Evolutionary conservation across 345 rosid genomes (phyloP), one percentile per base, ranked within the genome.

Genomic region (Cardamine resedifolia): DNA sequence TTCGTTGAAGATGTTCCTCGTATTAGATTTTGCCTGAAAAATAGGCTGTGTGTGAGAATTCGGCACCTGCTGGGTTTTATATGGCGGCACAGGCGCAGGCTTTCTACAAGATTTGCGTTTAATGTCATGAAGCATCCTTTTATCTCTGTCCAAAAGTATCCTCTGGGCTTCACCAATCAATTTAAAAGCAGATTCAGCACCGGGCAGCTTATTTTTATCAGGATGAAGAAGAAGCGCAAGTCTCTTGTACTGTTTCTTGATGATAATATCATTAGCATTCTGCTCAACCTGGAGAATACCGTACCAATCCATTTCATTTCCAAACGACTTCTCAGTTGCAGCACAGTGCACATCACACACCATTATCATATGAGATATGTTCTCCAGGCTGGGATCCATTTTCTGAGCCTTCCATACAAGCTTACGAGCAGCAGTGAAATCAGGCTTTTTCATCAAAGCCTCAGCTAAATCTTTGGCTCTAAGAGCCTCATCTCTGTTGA

Each of bases 131-230:
- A 73, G 18, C 53, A 57, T 77, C 72, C 97, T 78, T 73, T 85
- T 84, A 21, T 75, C 81, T 44, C 44, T 77, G 78, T 95, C 98
- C 77, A 86, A 82, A 62, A 95, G 99, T 33, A 87, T 81, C 71
- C 87, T 87, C 65, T 91, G 98, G 20, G 99, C 99, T 79, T 95
- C 96, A 52, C 90, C 96, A 62, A 95, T 83, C 75, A 95, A 72
- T 82, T 95, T 91, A 75, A 91, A 95, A 58, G 99, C 99, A 68
- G 94, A 77, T 73, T 95, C 99, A 3, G 98, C 96, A 56, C 99
- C 97, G 2, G 96, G 88, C 53, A 90, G 81, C 83, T 90, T 90
- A 66, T 95, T 95, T 77, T 95, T 95, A 77, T 95, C 98, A 3
- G 98, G 99, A 73, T 95, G 99, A 73, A 95, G 98, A 56, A 72